Evolutionary conservation across 176 grass and related monocot species (phyloP), one percentile per base, ranked within the genome.

Genomic region (Eremochloa ophiuroides): DNA sequence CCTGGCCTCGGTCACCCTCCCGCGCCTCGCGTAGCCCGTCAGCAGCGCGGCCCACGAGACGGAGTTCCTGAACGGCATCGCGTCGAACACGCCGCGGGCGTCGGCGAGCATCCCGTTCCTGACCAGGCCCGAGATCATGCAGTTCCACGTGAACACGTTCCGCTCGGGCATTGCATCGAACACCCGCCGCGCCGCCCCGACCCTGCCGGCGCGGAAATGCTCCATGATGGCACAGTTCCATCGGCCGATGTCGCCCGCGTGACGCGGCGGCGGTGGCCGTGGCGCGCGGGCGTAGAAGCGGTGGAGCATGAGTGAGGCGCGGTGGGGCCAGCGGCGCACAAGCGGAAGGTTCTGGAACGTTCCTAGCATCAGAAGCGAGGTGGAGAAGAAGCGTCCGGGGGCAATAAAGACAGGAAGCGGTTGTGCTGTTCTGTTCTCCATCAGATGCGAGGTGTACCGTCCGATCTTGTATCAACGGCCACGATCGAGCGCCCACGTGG

Each of bases 121-220:
- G 30, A 83, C 44, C 43, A 91, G 44, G 15, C 93, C 84, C 4
- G 89, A 87, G 62, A 94, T 27, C 87, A 87, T 91, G 78, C 87
- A 77, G 69, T 87, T 91, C 89, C 89, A 91, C 0, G 87, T 85
- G 82, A 91, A 83, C 18, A 81, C 78, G 75, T 94, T 88, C 76
- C 80, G 68, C 70, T 80, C 85, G 3, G 76, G 76, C 86, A 91
- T 91, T 88, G 78, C 71, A 44, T 88, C 88, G 71, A 94, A 94
- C 63, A 86, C 8, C 0, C 48, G 75, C n/a, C 80, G 83, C 44
- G 88, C 91, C 3, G 65, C 51, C 30, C 59, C 70, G 20, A 90
- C 85, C 63, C 83, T 77, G 55, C 91, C 85, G 10, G 71, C 75
- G 62, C 74, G 4, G 39, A 93, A 48, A 64, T 77, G 73, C 25